Base-by-base conservation (phyloP, 495 filamentous ascomycete species). In the Penicillium flavigenum region DNA sequence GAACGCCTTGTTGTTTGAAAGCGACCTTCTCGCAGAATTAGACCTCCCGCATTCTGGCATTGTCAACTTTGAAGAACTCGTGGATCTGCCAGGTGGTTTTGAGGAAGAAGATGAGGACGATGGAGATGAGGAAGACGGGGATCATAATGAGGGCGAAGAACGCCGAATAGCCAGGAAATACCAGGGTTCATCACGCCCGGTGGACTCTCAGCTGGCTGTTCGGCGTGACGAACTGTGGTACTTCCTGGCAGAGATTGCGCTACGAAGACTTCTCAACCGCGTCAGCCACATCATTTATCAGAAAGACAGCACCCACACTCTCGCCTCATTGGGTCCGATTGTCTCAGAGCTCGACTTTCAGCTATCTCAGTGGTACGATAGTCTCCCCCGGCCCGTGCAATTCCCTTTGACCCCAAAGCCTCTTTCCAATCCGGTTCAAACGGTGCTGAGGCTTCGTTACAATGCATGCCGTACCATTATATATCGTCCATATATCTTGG, bases 391-490 rank as follows among this genome's bases (percentile, higher is more conserved):
- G 48, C 79, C 88, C 9, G 78, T 93, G 50, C 87, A 88, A 62
- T 92, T 91, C 68, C 89, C 88, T 27, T 86, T 88, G 62, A 83
- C 80, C 42, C 76, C 82, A 45, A 68, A 80, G 3, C 81, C 86
- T 57, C 76, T 89, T 26, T 77, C 83, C 56, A 86, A 91, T 66
- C 83, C 88, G 19, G 83, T 91, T 34, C 89, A 93, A 70, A 92
- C 88, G 20, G 89, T 92, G 46, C 71, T 92, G 26, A 76, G 89
- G 44, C 74, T 92, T 61, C 84, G 89, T 38, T 93, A 91, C 75
- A 90, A 87, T 72, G 89, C 89, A 44, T 92, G 89, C 69, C 85
- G 87, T 49, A 91, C 89, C 38, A 91, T 92, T 66, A 92, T 92
- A 61, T 92, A 87, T 75, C 80, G 89, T 22, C 89, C 89, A 2